phyloP scores from a whole-genome alignment of 345 rosid genomes.

The Rhizophora mangle region DNA sequence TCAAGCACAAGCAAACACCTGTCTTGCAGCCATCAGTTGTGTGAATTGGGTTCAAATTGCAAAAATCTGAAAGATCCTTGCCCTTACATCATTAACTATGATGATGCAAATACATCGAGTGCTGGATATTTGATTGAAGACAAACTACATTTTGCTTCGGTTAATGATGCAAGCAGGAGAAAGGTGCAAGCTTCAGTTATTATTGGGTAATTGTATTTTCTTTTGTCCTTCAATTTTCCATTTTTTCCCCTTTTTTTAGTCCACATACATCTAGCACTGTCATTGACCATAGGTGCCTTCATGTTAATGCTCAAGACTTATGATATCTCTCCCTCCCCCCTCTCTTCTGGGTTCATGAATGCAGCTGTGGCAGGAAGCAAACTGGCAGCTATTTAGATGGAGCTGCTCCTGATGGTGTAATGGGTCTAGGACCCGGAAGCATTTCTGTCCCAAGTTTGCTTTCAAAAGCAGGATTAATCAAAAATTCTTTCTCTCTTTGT shows the following conservation, averaged over 20 bases:
- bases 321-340: neutral
- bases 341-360: neutral
- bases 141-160: constrained; percentile 14
- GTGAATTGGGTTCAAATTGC: constrained; percentile 21
- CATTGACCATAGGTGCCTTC: neutral
- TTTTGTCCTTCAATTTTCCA: neutral
- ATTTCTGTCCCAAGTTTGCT: constrained; percentile 21
- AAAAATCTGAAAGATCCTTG: constrained; percentile 26
- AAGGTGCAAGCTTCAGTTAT: constrained; percentile 16
- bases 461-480: constrained; percentile 11
- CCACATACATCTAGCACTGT: neutral
- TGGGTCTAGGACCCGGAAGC: constrained; percentile 19
- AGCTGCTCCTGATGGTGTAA: constrained; percentile 24
- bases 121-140: constrained; percentile 21
- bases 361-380: constrained; percentile 23
- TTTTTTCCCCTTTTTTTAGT: neutral
- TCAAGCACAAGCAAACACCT: constrained; percentile 25
- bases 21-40: constrained; percentile 26
- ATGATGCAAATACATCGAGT: constrained; percentile 20
- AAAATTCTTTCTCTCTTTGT: constrained; percentile 30
- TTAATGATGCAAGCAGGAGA: neutral
- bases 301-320: neutral
- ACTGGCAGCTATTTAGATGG: constrained; percentile 24
- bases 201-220: constrained; percentile 8
- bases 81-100: constrained; percentile 23